Evolutionary conservation across 306 rosid genomes (phyloP).

Genomic region (Hippophae rhamnoides): DNA sequence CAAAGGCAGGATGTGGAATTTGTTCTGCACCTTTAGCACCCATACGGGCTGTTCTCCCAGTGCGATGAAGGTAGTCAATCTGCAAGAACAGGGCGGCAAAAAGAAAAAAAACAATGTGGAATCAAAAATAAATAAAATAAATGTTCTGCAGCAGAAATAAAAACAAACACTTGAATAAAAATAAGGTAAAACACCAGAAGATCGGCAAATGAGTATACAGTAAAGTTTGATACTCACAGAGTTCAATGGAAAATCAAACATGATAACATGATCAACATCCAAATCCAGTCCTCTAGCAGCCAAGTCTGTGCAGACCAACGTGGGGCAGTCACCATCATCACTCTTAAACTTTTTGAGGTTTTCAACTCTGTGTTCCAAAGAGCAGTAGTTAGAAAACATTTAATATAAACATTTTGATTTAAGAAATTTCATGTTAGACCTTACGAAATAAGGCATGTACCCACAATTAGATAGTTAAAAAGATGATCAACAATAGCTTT

Average conservation of each 20-base stretch:
- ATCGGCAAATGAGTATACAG: not conserved
- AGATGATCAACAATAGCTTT: not conserved
- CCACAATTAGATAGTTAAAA: not conserved
- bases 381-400: conserved; percentile 2
- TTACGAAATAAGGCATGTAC: not conserved
- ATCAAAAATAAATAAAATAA: conserved; percentile 11
- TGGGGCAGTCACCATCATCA: conserved; percentile 78
- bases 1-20: not conserved
- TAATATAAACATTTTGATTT: too few relatives aligned
- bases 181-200: not conserved
- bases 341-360: conserved; percentile 87
- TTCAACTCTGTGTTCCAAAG: conserved; percentile 61
- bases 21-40: conserved; percentile 73
- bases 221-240: conserved; percentile 44
- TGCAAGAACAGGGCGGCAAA: conserved; percentile 8
- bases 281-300: conserved; percentile 97
- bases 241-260: conserved; percentile 90
- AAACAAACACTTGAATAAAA: not conserved
- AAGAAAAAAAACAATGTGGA: too few relatives aligned
- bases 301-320: conserved; percentile 90
- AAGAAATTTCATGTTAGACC: not conserved
- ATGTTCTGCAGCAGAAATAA: conserved; percentile 4
- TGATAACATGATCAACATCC: conserved; percentile 93
- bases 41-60: conserved; percentile 98
- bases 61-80: conserved; percentile 96